phyloP scores from a whole-genome alignment of 257 asterid species.

The Scutellaria baicalensis region DNA sequence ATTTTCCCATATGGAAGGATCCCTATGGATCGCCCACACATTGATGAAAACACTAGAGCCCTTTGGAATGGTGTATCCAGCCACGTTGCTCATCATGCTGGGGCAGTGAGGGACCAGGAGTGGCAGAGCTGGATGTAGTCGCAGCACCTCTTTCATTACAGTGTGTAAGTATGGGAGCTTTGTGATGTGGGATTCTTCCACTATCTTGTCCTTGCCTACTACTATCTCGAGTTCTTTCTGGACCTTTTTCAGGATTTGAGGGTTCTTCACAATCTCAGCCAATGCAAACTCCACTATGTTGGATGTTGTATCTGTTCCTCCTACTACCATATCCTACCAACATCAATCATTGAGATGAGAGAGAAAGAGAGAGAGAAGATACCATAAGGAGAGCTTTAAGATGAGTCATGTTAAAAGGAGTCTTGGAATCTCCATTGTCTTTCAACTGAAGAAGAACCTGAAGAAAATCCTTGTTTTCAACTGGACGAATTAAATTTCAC shows the following conservation, averaged over 20 bases:
- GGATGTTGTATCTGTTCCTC: constrained; percentile 75
- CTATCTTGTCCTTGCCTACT: constrained; percentile 39
- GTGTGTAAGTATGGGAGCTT: constrained; percentile 46
- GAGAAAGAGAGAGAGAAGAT: no score
- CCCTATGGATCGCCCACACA: constrained; percentile 61
- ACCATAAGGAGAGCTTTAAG: constrained; percentile 80
- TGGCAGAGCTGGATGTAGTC: constrained; percentile 62
- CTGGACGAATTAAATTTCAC: background rate
- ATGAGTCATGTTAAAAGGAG: constrained; percentile 48
- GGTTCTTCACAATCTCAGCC: constrained; percentile 62
- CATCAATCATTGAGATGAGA: background rate
- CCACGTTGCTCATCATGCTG: constrained; percentile 33
- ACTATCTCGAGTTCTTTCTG: constrained; percentile 45
- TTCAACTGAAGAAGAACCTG: constrained; percentile 44
- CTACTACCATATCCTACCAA: constrained; percentile 42
- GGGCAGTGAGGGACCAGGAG: constrained; percentile 70
- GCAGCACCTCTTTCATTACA: constrained; percentile 58
- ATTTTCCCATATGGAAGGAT: constrained; percentile 52
- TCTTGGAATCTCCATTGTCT: constrained; percentile 44
- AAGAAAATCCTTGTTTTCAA: constrained; percentile 51
- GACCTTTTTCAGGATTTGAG: constrained; percentile 30
- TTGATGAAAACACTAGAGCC: constrained; percentile 61
- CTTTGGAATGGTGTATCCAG: constrained; percentile 47
- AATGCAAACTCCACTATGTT: constrained; percentile 56
- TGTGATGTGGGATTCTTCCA: constrained; percentile 50